Percentiles rank a stretch among this genome's conserved stretches.
phyloP scores from a whole-genome alignment of 345 rosid genomes.

The Rhodamnia argentea region DNA sequence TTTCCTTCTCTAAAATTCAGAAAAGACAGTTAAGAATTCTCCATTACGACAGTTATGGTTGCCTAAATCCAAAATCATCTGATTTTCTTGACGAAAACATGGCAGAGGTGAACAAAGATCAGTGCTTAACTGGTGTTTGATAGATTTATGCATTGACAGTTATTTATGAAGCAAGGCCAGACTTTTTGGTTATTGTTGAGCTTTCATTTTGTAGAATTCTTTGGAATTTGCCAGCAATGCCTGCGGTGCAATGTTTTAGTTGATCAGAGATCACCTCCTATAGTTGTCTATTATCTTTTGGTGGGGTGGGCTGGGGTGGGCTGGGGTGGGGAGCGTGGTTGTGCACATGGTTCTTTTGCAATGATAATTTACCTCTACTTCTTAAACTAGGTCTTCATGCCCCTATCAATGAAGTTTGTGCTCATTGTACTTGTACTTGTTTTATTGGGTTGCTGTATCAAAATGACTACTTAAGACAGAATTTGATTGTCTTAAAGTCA shows the following conservation, averaged over 20 bases:
- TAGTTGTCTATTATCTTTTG: neutral
- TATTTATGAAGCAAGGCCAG: neutral
- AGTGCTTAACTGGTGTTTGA: neutral
- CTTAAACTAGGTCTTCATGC: neutral
- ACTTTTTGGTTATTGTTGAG: neutral
- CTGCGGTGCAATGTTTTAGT: neutral
- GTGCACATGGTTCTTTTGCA: neutral
- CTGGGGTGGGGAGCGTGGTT: neutral
- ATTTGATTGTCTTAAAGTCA: neutral
- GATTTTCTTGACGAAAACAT: conserved; percentile 25
- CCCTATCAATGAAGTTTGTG: neutral
- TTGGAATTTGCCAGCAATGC: neutral
- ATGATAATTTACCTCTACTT: neutral
- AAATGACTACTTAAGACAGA: neutral
- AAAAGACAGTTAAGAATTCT: conserved; percentile 78
- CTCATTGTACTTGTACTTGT: neutral
- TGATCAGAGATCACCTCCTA: neutral
- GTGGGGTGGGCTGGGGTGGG: neutral
- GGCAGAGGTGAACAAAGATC: conserved; percentile 20
- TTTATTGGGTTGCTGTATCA: neutral
- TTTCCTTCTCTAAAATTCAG: conserved; percentile 20
- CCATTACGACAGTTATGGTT: conserved; percentile 35
- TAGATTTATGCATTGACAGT: neutral
- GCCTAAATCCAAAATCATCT: conserved; percentile 10
- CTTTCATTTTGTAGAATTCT: neutral